Percentiles rank a stretch among this genome's conserved stretches.
phyloP scores from a whole-genome alignment of 1,284 basidiomycete species.

The Calocybe gambosa region DNA sequence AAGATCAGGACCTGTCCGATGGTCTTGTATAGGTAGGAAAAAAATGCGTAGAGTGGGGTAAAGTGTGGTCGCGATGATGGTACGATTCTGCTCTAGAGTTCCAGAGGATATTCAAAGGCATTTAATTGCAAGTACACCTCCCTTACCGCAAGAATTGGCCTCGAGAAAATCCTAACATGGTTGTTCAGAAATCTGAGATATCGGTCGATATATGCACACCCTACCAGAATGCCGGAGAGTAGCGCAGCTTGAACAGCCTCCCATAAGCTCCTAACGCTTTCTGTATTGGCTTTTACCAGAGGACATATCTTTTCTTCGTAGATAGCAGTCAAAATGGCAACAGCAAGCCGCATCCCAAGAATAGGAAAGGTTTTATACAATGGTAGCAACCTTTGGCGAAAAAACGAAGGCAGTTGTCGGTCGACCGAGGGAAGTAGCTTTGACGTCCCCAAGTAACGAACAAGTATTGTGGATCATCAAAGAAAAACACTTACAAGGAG shows the following conservation, averaged over 20 bases:
- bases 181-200: neutral
- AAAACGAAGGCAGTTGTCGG: slow-evolving; percentile 14
- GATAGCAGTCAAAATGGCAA: slow-evolving; percentile 15
- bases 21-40: neutral
- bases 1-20: slow-evolving; percentile 8
- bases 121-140: neutral
- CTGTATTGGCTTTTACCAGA: neutral
- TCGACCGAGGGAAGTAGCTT: slow-evolving; percentile 10
- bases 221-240: slow-evolving; percentile 18
- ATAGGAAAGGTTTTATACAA: slow-evolving; percentile 17
- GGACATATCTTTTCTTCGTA: slow-evolving; percentile 11
- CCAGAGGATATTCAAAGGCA: neutral
- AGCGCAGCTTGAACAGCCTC: slow-evolving; percentile 15
- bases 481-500: slow-evolving; percentile 13
- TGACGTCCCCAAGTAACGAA: slow-evolving; percentile 9
- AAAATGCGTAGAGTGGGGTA: slow-evolving; percentile 21
- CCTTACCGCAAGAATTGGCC: slow-evolving; percentile 12
- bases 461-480: neutral
- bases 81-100: slow-evolving; percentile 15
- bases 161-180: slow-evolving; percentile 18
- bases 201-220: slow-evolving; percentile 10
- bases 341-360: slow-evolving; percentile 17
- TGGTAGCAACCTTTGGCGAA: slow-evolving; percentile 18
- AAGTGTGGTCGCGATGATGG: slow-evolving; percentile 18
- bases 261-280: slow-evolving; percentile 10